phyloP scores from a whole-genome alignment of 345 rosid genomes.

The Acer campestre region DNA sequence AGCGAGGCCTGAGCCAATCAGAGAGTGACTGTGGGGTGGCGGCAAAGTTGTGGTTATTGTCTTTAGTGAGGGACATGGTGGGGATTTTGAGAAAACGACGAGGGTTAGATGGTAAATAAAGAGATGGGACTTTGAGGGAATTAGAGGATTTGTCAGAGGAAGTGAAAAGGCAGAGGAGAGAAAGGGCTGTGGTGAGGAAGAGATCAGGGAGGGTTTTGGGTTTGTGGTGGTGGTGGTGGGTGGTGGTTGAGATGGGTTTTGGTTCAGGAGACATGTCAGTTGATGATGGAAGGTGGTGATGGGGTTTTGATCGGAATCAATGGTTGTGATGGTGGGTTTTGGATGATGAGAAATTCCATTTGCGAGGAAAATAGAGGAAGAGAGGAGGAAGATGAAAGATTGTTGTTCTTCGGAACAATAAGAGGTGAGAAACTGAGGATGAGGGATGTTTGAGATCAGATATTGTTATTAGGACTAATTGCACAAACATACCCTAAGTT shows the following conservation, averaged over 20 bases:
- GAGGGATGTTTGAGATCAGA: no score
- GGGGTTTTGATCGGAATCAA: no score
- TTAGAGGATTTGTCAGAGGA: constrained; percentile 9
- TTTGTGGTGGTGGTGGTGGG: constrained; percentile 1
- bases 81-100: constrained; percentile 51
- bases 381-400: no score
- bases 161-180: constrained; percentile 42
- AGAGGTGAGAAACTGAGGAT: no score
- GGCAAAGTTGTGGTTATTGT: constrained; percentile 20
- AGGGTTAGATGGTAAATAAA: constrained; percentile 40
- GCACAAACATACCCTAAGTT: no score
- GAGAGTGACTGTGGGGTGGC: constrained; percentile 77
- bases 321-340: background rate
- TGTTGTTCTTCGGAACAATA: no score
- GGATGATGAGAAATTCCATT: no score
- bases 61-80: constrained; percentile 42
- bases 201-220: constrained; percentile 37
- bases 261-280: constrained; percentile 21
- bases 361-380: no score
- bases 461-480: no score
- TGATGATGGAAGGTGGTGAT: background rate
- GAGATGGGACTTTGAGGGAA: constrained; percentile 33
- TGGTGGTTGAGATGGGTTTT: background rate
- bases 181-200: constrained; percentile 44
- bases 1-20: constrained; percentile 81